Base-by-base conservation (phyloP, 345 rosid genomes). In the Eucalyptus cloeziana region DNA sequence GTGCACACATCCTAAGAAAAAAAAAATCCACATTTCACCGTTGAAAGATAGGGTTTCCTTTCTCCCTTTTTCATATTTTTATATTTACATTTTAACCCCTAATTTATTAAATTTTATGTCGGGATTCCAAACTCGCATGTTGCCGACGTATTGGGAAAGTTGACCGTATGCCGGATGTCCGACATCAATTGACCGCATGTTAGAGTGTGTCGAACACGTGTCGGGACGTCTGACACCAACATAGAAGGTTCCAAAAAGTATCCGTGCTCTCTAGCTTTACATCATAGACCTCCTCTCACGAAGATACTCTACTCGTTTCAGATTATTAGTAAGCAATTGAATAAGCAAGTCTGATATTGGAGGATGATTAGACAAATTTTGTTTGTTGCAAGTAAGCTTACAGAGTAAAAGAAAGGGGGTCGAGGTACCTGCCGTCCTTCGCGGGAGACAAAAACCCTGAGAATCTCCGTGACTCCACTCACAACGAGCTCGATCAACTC, bases 391-490 rank as follows among this genome's bases (percentile, higher is more conserved):
- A 69, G 80, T 69, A 69, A 69, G 43, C 44, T 1, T 40, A 54
- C 5, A 85, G 47, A 13, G 52, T 19, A 43, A 85, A 17, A 69
- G 31, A n/a, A 49, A 79, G 43, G 24, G 45, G 52, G 54, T 37
- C 13, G 62, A 56, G 62, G 31, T 91, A 96, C 96, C 94, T 91
- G 89, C 89, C 90, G 60, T 71, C 89, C 85, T 52, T 86, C 24
- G 88, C 37, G 54, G 91, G 91, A 33, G 96, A 94, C 90, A 97
- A 88, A 37, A 94, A 5, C 87, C 88, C 97, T 92, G 44, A 96
- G 93, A n/a, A 96, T 89, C 93, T 97, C 98, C 5, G 97, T 94
- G 89, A 93, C 92, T 90, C 99, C 98, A 44, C 94, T 91, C 22
- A 97, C 99, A 3, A 94, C 96, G 87, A 94, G 88, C 60, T 93